Conservation (phyloP, 176 grass and related monocot genomes). For the Miscanthus lutarioriparius region DNA sequence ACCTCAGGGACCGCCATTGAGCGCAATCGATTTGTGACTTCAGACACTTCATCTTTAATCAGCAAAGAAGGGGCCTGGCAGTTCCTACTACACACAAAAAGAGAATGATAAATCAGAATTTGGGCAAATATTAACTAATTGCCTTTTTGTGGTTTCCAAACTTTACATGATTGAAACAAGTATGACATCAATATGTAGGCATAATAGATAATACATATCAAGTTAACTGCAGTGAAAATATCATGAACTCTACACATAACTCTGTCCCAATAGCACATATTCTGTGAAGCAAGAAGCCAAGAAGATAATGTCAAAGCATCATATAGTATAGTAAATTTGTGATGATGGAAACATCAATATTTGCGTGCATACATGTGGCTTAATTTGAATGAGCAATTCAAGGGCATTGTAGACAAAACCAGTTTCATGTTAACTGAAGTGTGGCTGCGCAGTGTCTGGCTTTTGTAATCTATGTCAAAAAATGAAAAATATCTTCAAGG, state of each 20-base stretch:
- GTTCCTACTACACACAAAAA: constrained; percentile 41
- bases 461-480: neutral
- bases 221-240: constrained; percentile 20
- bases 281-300: constrained; percentile 41
- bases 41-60: constrained; percentile 53
- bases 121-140: neutral
- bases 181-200: neutral
- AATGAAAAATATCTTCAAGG: neutral
- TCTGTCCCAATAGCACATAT: constrained; percentile 30
- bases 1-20: constrained; percentile 59
- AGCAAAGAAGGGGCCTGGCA: constrained; percentile 38
- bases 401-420: neutral
- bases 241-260: neutral
- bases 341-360: neutral
- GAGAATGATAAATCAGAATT: neutral
- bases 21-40: constrained; percentile 45
- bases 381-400: neutral
- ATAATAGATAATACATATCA: neutral
- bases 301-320: constrained; percentile 13
- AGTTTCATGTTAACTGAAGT: too few relatives aligned
- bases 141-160: neutral
- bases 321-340: neutral
- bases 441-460: too few relatives aligned
- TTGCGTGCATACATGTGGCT: neutral
- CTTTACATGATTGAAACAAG: neutral